These are phyloP conservation scores for Aspergillus latus DNA, from an alignment of 2,329 filamentous ascomycete genomes.

Conservation along the genomic window DNA sequence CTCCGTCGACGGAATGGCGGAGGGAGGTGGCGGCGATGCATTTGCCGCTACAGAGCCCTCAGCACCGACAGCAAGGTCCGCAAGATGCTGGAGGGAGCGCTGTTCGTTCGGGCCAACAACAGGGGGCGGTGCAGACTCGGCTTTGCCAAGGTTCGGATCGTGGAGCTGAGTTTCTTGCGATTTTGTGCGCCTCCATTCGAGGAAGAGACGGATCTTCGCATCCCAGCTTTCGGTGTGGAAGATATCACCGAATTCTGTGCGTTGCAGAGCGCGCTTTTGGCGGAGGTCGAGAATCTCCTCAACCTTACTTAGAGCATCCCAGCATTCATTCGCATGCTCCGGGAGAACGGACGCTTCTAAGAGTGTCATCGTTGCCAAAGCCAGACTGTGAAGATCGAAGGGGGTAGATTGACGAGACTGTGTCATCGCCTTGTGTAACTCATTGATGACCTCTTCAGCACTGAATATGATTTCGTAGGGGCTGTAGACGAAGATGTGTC, in stretches of 20 bases:
- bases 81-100: conserved; percentile 45
- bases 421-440: conserved; percentile 37
- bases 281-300: conserved; percentile 51
- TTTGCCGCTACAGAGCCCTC: conserved; percentile 39
- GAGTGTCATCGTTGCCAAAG: conserved; percentile 43
- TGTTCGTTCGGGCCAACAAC: conserved; percentile 45
- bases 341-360: conserved; percentile 44
- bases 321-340: conserved; percentile 40
- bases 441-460: conserved; percentile 41
- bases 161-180: conserved; percentile 35
- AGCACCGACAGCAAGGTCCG: conserved; percentile 45
- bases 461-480: conserved; percentile 44
- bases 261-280: conserved; percentile 31
- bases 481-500: conserved; percentile 43
- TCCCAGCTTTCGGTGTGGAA: conserved; percentile 44
- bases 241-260: conserved; percentile 39
- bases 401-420: conserved; percentile 36
- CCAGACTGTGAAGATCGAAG: conserved; percentile 44
- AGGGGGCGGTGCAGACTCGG: conserved; percentile 28
- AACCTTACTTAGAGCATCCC: conserved; percentile 50
- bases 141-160: conserved; percentile 24
- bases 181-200: conserved; percentile 40
- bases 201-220: conserved; percentile 40
- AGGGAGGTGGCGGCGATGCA: conserved; percentile 30
- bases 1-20: conserved; percentile 24